These are phyloP conservation scores for Brasilioporus rufonigricans DNA, from an alignment of 768 basidiomycete genomes.

Conservation along the genomic window DNA sequence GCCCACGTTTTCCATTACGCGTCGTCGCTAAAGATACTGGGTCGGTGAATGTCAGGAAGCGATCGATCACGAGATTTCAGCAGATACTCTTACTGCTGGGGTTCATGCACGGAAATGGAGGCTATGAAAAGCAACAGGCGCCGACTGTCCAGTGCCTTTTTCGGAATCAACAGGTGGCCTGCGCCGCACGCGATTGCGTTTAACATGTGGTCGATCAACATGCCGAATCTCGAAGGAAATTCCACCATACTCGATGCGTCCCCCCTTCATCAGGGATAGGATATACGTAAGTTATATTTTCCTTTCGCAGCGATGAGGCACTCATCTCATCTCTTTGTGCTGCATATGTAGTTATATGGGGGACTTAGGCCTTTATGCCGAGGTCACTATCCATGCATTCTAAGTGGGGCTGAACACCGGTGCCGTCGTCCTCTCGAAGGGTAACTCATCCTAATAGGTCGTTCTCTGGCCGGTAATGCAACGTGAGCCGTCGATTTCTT, in stretches of 20 bases:
- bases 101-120: conserved; percentile 1
- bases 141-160: neutral
- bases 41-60: neutral
- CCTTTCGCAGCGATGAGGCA: too few species aligned
- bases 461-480: neutral
- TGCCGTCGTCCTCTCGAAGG: conserved; percentile 4
- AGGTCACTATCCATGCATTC: conserved; percentile 5
- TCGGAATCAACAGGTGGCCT: neutral
- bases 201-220: conserved; percentile 8
- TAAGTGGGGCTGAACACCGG: neutral
- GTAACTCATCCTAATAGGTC: neutral
- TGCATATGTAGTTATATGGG: neutral
- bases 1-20: conserved; percentile 6
- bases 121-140: conserved; percentile 11
- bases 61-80: neutral
- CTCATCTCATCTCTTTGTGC: neutral
- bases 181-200: neutral
- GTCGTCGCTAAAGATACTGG: conserved; percentile 11
- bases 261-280: neutral
- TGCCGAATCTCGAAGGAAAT: conserved; percentile 6
- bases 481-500: neutral
- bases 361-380: neutral
- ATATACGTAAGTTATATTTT: too few species aligned
- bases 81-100: neutral
- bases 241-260: conserved; percentile 8